Evolutionary conservation across 2,329 filamentous ascomycete species (phyloP).

Genomic region (Colletotrichum sojae): DNA sequence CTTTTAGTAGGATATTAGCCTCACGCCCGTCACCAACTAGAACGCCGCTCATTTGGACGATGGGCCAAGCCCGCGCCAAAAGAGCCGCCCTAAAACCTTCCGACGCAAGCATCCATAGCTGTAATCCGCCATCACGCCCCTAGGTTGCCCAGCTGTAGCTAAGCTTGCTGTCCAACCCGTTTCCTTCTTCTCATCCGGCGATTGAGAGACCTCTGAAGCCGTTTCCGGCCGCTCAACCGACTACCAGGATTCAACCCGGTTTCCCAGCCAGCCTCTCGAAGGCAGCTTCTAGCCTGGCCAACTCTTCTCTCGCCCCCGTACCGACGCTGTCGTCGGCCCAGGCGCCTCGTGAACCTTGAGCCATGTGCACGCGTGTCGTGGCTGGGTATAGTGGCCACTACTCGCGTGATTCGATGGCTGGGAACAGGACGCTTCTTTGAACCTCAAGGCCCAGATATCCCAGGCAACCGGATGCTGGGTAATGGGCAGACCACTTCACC

Average conservation of each 20-base stretch:
- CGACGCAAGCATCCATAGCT: constrained; percentile 27
- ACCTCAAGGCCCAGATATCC: constrained; percentile 8
- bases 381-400: constrained; percentile 11
- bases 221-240: constrained; percentile 18
- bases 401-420: constrained; percentile 18
- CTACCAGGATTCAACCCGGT: not conserved
- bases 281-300: constrained; percentile 8
- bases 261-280: constrained; percentile 24
- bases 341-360: not conserved
- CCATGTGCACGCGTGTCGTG: constrained; percentile 23
- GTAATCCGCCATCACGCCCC: constrained; percentile 20
- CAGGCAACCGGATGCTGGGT: constrained; percentile 21
- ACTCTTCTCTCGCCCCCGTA: constrained; percentile 15
- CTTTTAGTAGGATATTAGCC: constrained; percentile 6
- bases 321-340: constrained; percentile 3
- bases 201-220: constrained; percentile 1
- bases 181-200: constrained; percentile 30
- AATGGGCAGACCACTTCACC: constrained; percentile 9
- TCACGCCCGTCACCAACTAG: constrained; percentile 23
- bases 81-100: constrained; percentile 13
- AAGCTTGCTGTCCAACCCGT: not conserved
- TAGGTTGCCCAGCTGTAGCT: constrained; percentile 18
- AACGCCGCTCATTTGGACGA: constrained; percentile 4
- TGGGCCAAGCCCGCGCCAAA: not conserved
- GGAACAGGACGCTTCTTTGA: constrained; percentile 31